These are phyloP conservation scores for Eucalyptus cloeziana DNA, from an alignment of 345 rosid genomes.

Conservation along the genomic window DNA sequence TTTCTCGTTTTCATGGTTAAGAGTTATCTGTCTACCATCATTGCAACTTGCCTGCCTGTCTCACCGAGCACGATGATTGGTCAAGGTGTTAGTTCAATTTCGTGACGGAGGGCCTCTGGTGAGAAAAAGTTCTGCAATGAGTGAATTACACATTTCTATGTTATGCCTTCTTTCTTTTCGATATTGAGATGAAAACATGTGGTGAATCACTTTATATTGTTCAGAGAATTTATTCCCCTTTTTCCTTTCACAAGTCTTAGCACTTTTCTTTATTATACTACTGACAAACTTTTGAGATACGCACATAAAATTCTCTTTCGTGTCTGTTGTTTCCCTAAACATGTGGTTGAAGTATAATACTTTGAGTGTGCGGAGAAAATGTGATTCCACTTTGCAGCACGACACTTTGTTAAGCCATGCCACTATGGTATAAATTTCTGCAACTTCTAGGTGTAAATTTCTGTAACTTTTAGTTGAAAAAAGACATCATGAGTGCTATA, in stretches of 20 bases:
- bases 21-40: not conserved
- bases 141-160: not conserved
- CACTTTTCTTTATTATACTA: not conserved
- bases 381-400: not conserved
- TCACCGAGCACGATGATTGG: slow-evolving; percentile 54
- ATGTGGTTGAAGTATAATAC: not conserved
- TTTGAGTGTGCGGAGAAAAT: not conserved
- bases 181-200: not conserved
- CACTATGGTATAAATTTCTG: not conserved
- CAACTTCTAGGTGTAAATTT: not conserved
- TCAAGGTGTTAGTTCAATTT: slow-evolving; percentile 62
- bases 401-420: not conserved
- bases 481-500: too few species aligned
- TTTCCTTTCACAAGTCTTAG: not conserved
- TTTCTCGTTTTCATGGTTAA: not conserved
- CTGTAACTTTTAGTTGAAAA: too few species aligned
- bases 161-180: not conserved
- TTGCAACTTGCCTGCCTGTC: not conserved
- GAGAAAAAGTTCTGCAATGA: slow-evolving; percentile 6
- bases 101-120: slow-evolving; percentile 45
- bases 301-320: not conserved
- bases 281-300: too few species aligned
- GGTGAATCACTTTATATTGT: not conserved
- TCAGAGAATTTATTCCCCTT: not conserved
- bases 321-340: not conserved